Evolutionary conservation across 2,329 filamentous ascomycete species (phyloP), one percentile per base, ranked within the genome.

Genomic region (Cadophora malorum): DNA sequence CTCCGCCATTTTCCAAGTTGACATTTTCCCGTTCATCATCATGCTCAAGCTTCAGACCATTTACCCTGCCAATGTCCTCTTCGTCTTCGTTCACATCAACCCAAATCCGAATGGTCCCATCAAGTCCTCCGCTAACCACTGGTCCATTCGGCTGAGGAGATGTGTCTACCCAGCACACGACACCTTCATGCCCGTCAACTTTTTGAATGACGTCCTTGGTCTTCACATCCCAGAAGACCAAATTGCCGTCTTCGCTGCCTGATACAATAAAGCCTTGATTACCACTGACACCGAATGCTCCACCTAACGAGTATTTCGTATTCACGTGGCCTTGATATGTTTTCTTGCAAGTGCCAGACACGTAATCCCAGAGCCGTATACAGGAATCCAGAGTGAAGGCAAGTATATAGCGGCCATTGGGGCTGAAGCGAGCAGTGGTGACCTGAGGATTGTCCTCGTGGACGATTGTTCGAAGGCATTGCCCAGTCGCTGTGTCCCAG

Each of bases 261-360:
- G 91, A 91, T 0, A 90, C 91, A 19, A 94, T 87, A 74, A 97
- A 97, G 0, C 74, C 74, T 75, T 80, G 53, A 80, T 74, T 64
- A 0, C 83, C 82, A 70, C 91, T 90, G 1, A 87, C 84, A 14
- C 93, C 94, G 76, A 98, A 97, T 50, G 90, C 90, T 4, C 94
- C 93, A 2, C 88, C 88, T n/a, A 98, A 85, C 72, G 93, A 95
- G 80, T 91, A 98, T 69, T 90, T 90, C 65, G 88, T 85, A 78
- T 99, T 99, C 65, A 83, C 81, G 76, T 98, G 96, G 0, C 96
- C 96, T 78, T 97, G 94, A 79, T 98, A 99, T 16, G 96, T 99
- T 84, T 99, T 99, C 76, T 97, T 91, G 74, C 96, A 96, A 33
- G 90, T 89, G 8, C 95, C 95, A 47, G 93, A 89, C 9, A 97